Conservation (phyloP, 441 rosid species). For the Adansonia madagascariensis region DNA sequence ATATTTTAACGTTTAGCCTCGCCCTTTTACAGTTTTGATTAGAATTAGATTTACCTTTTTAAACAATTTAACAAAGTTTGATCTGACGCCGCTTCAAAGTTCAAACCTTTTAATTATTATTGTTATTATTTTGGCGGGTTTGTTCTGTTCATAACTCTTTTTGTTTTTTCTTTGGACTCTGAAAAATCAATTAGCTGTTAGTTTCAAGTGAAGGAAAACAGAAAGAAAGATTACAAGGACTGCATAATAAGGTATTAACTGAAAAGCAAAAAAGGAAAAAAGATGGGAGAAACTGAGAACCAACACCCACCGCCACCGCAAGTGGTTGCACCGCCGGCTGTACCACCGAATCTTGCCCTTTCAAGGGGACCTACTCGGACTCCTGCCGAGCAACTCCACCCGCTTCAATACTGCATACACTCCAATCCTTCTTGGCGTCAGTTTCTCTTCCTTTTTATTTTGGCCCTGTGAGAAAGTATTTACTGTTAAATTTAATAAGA, state of each 20-base stretch:
- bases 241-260: background rate
- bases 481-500: slow-evolving; percentile 31
- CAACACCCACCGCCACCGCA: slow-evolving; percentile 43
- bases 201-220: slow-evolving; percentile 7
- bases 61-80: background rate
- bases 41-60: background rate
- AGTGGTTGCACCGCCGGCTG: slow-evolving; percentile 40
- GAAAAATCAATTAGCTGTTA: background rate
- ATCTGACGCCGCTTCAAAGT: background rate
- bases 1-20: background rate
- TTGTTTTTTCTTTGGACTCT: background rate
- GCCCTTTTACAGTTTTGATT: background rate
- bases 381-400: slow-evolving; percentile 84
- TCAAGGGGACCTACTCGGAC: slow-evolving; percentile 66
- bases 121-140: background rate
- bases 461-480: slow-evolving; percentile 1
- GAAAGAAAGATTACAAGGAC: slow-evolving; percentile 11
- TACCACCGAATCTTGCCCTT: slow-evolving; percentile 49
- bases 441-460: slow-evolving; percentile 38
- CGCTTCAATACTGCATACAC: slow-evolving; percentile 89
- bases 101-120: background rate
- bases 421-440: slow-evolving; percentile 92
- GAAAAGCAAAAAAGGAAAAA: background rate
- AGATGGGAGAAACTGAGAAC: slow-evolving; percentile 68
- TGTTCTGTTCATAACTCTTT: background rate